Evolutionary conservation across 805 yeast genomes (phyloP).

Genomic region (Suhomyces prunicola): DNA sequence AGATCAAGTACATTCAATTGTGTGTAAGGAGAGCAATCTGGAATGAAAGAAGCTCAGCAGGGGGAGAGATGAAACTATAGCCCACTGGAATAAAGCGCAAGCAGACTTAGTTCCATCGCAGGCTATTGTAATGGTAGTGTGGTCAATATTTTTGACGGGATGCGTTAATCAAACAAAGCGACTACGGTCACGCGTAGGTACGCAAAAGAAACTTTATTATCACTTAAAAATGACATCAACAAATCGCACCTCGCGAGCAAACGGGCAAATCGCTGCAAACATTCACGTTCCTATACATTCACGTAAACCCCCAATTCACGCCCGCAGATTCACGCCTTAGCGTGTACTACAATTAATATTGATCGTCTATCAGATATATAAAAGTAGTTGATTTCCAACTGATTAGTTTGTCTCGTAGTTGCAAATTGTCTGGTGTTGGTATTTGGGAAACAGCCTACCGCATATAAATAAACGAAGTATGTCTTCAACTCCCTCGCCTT

Average conservation of each 20-base stretch:
- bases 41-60: background rate
- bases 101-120: background rate
- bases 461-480: background rate
- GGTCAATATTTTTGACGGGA: background rate
- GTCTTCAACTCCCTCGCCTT: constrained; percentile 14
- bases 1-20: background rate
- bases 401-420: background rate
- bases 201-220: background rate
- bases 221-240: background rate
- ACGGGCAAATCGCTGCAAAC: background rate
- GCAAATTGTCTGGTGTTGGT: background rate
- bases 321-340: background rate
- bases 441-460: background rate
- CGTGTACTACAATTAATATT: background rate
- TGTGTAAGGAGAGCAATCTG: background rate
- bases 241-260: background rate
- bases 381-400: background rate
- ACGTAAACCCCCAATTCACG: background rate
- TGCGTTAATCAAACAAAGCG: background rate
- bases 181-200: background rate
- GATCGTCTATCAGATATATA: background rate
- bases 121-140: background rate
- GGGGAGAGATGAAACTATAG: background rate
- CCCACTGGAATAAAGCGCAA: background rate
- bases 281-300: background rate